Percentiles rank a stretch among this genome's conserved stretches.
Conservation (phyloP, 2,329 filamentous ascomycete species). For the Trichoderma arundinaceum region DNA sequence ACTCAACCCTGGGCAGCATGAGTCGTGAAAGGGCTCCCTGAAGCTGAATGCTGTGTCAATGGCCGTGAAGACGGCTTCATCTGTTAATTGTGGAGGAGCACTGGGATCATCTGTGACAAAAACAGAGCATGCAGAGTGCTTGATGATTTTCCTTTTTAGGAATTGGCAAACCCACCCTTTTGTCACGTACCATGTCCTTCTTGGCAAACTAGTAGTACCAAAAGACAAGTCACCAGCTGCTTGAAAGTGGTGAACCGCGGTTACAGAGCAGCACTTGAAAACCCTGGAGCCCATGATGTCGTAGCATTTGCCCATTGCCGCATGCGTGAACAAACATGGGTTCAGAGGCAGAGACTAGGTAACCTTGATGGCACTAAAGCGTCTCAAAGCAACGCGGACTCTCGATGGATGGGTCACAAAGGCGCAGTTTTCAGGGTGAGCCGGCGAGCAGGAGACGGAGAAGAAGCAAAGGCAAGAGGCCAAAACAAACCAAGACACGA, state of each 20-base stretch:
- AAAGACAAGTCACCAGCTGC: neutral
- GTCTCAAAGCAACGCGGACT: neutral
- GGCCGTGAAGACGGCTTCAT: neutral
- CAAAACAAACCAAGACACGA: neutral
- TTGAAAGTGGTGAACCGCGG: neutral
- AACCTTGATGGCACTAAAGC: neutral
- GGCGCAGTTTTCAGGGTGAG: slow-evolving; percentile 14
- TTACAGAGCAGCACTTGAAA: neutral
- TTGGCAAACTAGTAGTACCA: neutral
- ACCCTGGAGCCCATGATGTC: neutral
- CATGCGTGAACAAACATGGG: neutral
- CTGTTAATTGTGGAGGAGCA: neutral
- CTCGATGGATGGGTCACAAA: neutral
- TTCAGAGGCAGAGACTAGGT: neutral
- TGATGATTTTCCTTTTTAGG: neutral
- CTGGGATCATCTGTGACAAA: neutral
- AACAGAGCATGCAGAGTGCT: neutral
- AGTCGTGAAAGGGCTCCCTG: slow-evolving; percentile 10
- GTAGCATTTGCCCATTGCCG: neutral
- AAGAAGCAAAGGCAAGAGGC: slow-evolving; percentile 1
- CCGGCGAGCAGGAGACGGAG: neutral
- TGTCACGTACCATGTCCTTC: neutral
- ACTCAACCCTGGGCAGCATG: slow-evolving; percentile 8
- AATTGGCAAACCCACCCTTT: no score
- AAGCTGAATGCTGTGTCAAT: slow-evolving; percentile 4